Base-by-base conservation (phyloP, 176 grass and related monocot genomes). In the Leersia perrieri region DNA sequence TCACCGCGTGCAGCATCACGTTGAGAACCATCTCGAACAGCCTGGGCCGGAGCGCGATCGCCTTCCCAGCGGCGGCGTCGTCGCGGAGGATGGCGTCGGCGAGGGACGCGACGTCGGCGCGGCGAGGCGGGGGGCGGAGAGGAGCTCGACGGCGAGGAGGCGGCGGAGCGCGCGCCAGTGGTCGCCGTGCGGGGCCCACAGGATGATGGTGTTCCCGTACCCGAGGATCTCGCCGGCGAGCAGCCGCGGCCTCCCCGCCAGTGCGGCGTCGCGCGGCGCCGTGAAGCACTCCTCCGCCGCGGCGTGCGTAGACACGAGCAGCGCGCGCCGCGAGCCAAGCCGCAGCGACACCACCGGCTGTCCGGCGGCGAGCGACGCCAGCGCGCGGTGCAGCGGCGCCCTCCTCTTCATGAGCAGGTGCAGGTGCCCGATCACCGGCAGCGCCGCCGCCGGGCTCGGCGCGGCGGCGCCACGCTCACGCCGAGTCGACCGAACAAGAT, bases 281-380 rank as follows among this genome's bases (percentile, higher is more conserved):
- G 90, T 89, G 79, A 96, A 88, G 85, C 93, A 95, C 80, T 92
- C 87, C 20, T 88, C 93, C 25, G 90, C 88, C 2, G 81, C 47
- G 61, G 35, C 70, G 80, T 80, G 38, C 4, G 49, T 12, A 2
- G 93, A 96, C 57, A 96, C 83, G 18, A 96, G 62, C 28, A 96
- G 70, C 49, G 64, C 82, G 2, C 64, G 82, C 29, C 90, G 87
- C 40, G 29, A 25, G 40, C 93, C 93, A 35, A 96, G 82, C 7
- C 75, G 82, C 18, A 96, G 85, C 1, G 77, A 76, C 62, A 93
- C 53, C 18, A 95, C 55, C 58, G 87, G 25, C 34, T 10, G 36
- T 69, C 75, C 65, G 45, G 6, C 55, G 3, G 78, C 65, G 49
- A 92, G 84, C 20, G 20, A 15, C 9, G 74, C 63, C 1, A 95